Percentiles rank a stretch among this genome's conserved stretches.
These are phyloP conservation scores for Solanum chiquidenum DNA, from an alignment of 257 asterid genomes.

Conservation along the genomic window DNA sequence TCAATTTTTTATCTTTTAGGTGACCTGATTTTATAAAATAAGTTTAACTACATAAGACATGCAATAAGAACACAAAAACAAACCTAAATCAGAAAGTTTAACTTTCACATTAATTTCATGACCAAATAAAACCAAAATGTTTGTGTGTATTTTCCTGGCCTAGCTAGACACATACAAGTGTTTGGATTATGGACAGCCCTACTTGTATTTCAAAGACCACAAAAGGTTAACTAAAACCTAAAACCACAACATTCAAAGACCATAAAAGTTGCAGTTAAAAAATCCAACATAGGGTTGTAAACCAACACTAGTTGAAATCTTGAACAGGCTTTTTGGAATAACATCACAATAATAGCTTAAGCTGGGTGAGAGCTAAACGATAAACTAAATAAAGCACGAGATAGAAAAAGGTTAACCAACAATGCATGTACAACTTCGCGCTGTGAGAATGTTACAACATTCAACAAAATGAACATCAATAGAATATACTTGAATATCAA, in stretches of 20 bases:
- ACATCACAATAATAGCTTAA: background rate
- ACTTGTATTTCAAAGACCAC: background rate
- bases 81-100: background rate
- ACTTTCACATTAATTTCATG: background rate
- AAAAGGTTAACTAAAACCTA: background rate
- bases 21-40: background rate
- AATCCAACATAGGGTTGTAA: background rate
- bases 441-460: background rate
- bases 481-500: background rate
- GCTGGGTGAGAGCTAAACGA: background rate
- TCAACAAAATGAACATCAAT: background rate
- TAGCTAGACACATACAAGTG: background rate
- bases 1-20: background rate
- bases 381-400: background rate
- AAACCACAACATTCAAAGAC: background rate
- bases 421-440: background rate
- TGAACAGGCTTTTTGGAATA: background rate
- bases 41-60: background rate
- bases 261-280: background rate
- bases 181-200: background rate
- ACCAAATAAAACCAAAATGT: background rate
- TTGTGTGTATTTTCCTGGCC: background rate
- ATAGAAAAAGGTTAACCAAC: background rate
- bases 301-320: background rate
- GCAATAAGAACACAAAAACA: background rate